Conservation (phyloP, 441 rosid genomes). For the Macaranga tanarius region DNA sequence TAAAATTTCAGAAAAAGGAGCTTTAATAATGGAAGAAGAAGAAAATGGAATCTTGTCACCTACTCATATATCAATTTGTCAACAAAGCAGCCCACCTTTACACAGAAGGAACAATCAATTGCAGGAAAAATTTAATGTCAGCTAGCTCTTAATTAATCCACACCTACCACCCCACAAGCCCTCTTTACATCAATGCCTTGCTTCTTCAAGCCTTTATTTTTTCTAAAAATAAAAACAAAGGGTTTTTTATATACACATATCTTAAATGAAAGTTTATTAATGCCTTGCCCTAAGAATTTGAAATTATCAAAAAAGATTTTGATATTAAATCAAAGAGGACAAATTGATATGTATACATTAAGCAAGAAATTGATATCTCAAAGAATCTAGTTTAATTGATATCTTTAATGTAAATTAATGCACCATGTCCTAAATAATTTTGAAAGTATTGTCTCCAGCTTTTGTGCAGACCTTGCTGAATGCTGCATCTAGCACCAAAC, state of each 20-base stretch:
- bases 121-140: conserved; percentile 7
- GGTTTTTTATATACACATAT: too few relatives aligned
- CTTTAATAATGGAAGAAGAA: not conserved
- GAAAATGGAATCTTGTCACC: conserved; percentile 24
- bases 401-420: too few relatives aligned
- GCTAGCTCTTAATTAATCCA: conserved; percentile 4
- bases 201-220: not conserved
- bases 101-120: conserved; percentile 20
- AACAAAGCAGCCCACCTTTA: conserved; percentile 27
- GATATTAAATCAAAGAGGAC: not conserved
- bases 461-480: too few relatives aligned
- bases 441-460: too few relatives aligned
- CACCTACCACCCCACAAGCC: not conserved
- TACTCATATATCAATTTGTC: conserved; percentile 24
- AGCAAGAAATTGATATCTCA: too few relatives aligned
- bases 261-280: too few relatives aligned
- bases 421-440: too few relatives aligned
- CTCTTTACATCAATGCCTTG: not conserved
- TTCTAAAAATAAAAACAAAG: not conserved
- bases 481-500: too few relatives aligned
- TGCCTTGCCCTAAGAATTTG: not conserved
- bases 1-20: not conserved
- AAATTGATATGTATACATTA: not conserved
- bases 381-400: too few relatives aligned
- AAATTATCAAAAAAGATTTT: not conserved